Conservation (phyloP, 805 yeast genomes). For the Ogataea nonfermentans region DNA sequence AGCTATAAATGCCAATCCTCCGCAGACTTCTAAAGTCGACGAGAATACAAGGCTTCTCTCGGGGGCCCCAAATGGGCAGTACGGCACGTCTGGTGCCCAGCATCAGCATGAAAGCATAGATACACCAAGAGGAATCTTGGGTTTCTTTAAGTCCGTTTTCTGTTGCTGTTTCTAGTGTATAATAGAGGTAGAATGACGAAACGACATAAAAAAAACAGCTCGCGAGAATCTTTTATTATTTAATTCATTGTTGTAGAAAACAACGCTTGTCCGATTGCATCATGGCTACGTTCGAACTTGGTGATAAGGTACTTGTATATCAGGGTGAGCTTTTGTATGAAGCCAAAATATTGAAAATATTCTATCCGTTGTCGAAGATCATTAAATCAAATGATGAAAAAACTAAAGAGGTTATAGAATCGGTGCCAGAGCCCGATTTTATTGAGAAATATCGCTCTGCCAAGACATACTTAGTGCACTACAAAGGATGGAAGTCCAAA, state of each 20-base stretch:
- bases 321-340: conserved; percentile 91
- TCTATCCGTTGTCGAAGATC: conserved; percentile 49
- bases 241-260: not conserved
- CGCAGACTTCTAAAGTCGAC: conserved; percentile 15
- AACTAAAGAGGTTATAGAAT: conserved; percentile 39
- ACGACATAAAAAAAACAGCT: conserved; percentile 5
- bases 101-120: conserved; percentile 13
- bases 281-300: conserved; percentile 21
- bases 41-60: conserved; percentile 20
- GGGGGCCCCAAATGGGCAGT: conserved; percentile 13
- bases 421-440: conserved; percentile 24
- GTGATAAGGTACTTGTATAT: conserved; percentile 61
- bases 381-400: conserved; percentile 31
- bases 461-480: conserved; percentile 65
- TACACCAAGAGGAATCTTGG: conserved; percentile 14
- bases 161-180: conserved; percentile 23
- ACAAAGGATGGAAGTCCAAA: conserved; percentile 91
- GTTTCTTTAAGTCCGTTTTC: conserved; percentile 20
- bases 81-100: conserved; percentile 10
- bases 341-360: conserved; percentile 71
- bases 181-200: conserved; percentile 9
- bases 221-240: conserved; percentile 7
- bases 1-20: conserved; percentile 18
- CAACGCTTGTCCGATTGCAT: not conserved
- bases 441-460: conserved; percentile 18